These are phyloP conservation scores for Colletotrichum musae DNA, from an alignment of 2,329 filamentous ascomycete genomes.

Conservation along the genomic window DNA sequence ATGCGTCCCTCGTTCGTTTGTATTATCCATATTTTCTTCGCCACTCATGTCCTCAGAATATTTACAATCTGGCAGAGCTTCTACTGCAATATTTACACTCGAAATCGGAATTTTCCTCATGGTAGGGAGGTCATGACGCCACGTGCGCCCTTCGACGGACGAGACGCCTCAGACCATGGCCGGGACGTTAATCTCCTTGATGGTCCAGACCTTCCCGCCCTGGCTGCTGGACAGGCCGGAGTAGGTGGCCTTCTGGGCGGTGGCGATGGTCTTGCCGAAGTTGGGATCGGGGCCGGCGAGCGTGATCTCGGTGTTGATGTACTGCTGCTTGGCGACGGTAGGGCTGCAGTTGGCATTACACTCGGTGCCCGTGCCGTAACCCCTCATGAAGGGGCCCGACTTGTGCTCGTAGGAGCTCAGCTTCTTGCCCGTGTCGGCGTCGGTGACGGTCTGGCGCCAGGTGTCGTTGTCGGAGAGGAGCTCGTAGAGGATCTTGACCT, in stretches of 20 bases:
- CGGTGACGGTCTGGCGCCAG: slow-evolving; percentile 50
- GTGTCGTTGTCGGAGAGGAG: slow-evolving; percentile 44
- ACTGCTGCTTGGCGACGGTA: slow-evolving; percentile 52
- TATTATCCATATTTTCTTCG: background rate
- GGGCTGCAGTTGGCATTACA: slow-evolving; percentile 54
- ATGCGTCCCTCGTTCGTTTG: slow-evolving; percentile 1
- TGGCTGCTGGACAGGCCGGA: slow-evolving; percentile 21
- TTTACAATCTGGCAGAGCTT: slow-evolving; percentile 6
- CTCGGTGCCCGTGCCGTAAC: slow-evolving; percentile 56
- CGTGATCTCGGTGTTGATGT: slow-evolving; percentile 44
- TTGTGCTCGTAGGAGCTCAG: slow-evolving; percentile 52
- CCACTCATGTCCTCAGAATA: background rate
- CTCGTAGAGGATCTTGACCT: slow-evolving; percentile 41
- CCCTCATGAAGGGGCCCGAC: slow-evolving; percentile 55
- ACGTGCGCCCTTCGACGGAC: background rate
- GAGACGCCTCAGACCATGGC: slow-evolving; percentile 6
- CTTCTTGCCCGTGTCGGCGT: slow-evolving; percentile 51
- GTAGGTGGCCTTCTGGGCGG: slow-evolving; percentile 24
- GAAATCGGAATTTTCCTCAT: background rate
- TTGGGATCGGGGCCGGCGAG: slow-evolving; percentile 14
- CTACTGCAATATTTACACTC: background rate
- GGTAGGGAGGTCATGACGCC: background rate
- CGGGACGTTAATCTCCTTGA: slow-evolving; percentile 26
- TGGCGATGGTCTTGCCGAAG: slow-evolving; percentile 20
- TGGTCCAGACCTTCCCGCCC: slow-evolving; percentile 25